Percentiles rank a stretch among this genome's conserved stretches.
Evolutionary conservation across 495 filamentous ascomycete species (phyloP).

Genomic region (Penicillium flavigenum): DNA sequence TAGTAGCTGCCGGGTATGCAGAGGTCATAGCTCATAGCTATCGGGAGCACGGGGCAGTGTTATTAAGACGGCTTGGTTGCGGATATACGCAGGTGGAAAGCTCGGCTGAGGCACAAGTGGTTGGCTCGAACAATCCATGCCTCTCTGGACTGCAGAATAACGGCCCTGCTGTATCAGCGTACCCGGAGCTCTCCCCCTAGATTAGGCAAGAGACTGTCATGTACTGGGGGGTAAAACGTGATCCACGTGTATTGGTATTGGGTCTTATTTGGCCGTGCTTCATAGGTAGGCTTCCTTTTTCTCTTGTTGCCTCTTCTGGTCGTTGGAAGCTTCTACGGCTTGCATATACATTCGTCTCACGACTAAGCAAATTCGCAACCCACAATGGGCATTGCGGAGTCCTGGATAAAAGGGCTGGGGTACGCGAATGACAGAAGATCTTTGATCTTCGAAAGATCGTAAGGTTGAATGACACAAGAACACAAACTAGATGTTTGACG

Average conservation of each 20-base stretch:
- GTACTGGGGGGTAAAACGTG: slow-evolving; percentile 15
- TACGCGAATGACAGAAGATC: neutral
- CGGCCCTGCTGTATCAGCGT: slow-evolving; percentile 20
- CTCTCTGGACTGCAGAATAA: slow-evolving; percentile 15
- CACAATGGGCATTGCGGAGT: slow-evolving; percentile 7
- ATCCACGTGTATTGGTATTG: slow-evolving; percentile 27
- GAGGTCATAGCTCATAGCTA: slow-evolving; percentile 17
- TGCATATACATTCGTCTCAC: slow-evolving; percentile 10
- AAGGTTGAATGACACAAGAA: neutral
- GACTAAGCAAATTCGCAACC: slow-evolving; percentile 1
- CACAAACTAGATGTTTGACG: slow-evolving; percentile 1
- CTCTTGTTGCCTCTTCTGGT: slow-evolving; percentile 5
- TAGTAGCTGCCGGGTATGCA: slow-evolving; percentile 5
- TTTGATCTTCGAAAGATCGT: neutral
- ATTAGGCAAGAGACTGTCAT: slow-evolving; percentile 20
- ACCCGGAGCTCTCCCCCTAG: slow-evolving; percentile 12
- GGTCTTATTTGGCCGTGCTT: slow-evolving; percentile 13
- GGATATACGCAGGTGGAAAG: slow-evolving; percentile 22
- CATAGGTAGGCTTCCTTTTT: slow-evolving; percentile 3
- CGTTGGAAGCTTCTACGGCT: slow-evolving; percentile 10
- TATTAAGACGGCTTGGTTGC: slow-evolving; percentile 22
- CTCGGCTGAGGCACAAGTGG: slow-evolving; percentile 16
- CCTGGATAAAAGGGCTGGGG: neutral
- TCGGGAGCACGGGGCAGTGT: slow-evolving; percentile 15
- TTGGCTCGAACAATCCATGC: slow-evolving; percentile 18